Conservation (phyloP, 1,284 basidiomycete genomes). For the Ustilago nuda region DNA sequence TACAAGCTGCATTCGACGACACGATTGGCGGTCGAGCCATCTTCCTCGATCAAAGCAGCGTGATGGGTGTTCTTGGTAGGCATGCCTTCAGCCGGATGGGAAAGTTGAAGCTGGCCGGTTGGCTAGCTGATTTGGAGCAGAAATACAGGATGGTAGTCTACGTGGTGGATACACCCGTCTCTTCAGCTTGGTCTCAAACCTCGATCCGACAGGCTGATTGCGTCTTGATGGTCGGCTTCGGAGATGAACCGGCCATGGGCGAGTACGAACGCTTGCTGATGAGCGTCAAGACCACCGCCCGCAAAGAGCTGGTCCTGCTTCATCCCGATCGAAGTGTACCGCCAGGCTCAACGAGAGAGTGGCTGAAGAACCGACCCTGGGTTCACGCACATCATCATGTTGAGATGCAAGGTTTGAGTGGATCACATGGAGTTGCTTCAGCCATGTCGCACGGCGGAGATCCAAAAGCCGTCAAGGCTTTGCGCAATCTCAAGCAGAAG, state of each 20-base stretch:
- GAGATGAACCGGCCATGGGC: constrained; percentile 83
- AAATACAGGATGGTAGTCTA: constrained; percentile 66
- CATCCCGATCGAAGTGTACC: constrained; percentile 90
- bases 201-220: constrained; percentile 81
- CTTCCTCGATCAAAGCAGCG: constrained; percentile 65
- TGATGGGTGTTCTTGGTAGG: constrained; percentile 66
- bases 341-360: constrained; percentile 92
- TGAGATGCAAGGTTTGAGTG: constrained; percentile 77
- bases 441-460: constrained; percentile 73
- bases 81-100: constrained; percentile 69
- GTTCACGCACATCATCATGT: constrained; percentile 91
- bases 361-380: constrained; percentile 97
- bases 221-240: constrained; percentile 88
- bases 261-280: constrained; percentile 90
- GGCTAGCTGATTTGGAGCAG: constrained; percentile 68
- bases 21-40: constrained; percentile 62
- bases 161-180: constrained; percentile 67
- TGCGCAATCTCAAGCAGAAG: constrained; percentile 81
- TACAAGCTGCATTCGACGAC: constrained; percentile 64
- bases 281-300: constrained; percentile 93
- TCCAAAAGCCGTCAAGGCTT: constrained; percentile 85
- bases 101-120: constrained; percentile 68
- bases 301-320: constrained; percentile 94
- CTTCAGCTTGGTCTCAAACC: constrained; percentile 67
- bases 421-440: constrained; percentile 64